Percentiles rank a stretch among this genome's conserved stretches.
Evolutionary conservation across 352 stramenopile species (phyloP).

Genomic region (Thalassiosira livingstoniorum): DNA sequence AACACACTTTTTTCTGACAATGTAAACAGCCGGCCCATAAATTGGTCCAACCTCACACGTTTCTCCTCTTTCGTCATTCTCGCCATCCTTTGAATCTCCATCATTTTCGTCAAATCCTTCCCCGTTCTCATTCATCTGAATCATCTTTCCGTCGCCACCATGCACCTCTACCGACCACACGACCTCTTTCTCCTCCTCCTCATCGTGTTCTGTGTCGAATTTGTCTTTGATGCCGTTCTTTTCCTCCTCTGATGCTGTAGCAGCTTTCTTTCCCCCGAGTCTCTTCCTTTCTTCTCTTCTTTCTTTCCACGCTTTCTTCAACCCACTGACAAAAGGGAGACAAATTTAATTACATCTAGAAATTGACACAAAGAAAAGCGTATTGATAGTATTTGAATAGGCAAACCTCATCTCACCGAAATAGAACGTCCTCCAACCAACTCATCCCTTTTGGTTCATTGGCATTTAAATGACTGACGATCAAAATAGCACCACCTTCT

Average conservation of each 20-base stretch:
- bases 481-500: conserved; percentile 60
- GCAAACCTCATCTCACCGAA: no score
- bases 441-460: conserved; percentile 61
- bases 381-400: no score
- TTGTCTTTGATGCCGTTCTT: not conserved
- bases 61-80: not conserved
- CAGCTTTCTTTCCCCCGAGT: conserved; percentile 18
- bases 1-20: conserved; percentile 72
- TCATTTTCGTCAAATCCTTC: conserved; percentile 30
- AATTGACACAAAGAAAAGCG: no score
- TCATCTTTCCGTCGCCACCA: conserved; percentile 55
- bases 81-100: conserved; percentile 27
- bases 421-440: conserved; percentile 62
- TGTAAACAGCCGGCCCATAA: conserved; percentile 77
- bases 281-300: conserved; percentile 48
- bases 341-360: no score
- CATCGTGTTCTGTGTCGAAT: not conserved
- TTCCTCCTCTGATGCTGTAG: conserved; percentile 9
- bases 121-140: conserved; percentile 21
- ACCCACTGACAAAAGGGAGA: no score
- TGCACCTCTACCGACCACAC: conserved; percentile 75
- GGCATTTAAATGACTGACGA: conserved; percentile 83
- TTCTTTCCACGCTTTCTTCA: conserved; percentile 42
- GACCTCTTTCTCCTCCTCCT: conserved; percentile 42
- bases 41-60: not conserved